Evolutionary conservation across 352 stramenopile genomes (phyloP).

Genomic region (Phytophthora cryptogea): DNA sequence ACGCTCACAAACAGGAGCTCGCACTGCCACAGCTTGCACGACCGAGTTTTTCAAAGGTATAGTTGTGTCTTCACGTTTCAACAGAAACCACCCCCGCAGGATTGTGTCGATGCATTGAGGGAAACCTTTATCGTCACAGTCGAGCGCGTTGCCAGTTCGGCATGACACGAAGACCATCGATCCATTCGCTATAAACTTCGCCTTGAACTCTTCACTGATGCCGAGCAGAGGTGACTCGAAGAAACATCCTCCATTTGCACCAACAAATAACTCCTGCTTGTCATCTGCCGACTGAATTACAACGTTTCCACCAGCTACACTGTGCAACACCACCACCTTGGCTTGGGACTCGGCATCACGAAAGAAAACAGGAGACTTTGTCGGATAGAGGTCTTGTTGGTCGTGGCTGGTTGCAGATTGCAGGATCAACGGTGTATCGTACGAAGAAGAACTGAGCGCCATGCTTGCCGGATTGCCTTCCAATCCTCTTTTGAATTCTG

Average conservation of each 20-base stretch:
- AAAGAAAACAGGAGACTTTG: constrained; percentile 9
- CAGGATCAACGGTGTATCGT: constrained; percentile 24
- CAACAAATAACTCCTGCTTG: constrained; percentile 24
- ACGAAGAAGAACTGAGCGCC: not conserved
- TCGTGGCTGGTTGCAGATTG: constrained; percentile 1
- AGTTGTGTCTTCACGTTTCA: constrained; percentile 2
- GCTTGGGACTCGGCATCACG: not conserved
- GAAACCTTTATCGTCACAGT: constrained; percentile 14
- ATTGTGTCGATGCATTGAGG: constrained; percentile 31
- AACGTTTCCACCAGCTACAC: not conserved
- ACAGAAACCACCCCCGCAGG: constrained; percentile 21
- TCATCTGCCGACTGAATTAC: constrained; percentile 23
- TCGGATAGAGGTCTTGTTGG: constrained; percentile 2
- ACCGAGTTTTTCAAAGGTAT: not conserved
- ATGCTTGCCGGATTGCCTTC: constrained; percentile 1
- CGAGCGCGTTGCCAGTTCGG: constrained; percentile 26
- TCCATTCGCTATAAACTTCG: constrained; percentile 15
- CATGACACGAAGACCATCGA: constrained; percentile 27
- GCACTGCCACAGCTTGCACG: not conserved
- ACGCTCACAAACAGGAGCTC: constrained; percentile 6
- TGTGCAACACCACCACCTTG: constrained; percentile 21
- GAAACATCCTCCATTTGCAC: constrained; percentile 23
- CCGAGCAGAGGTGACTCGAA: constrained; percentile 30
- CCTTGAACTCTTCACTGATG: constrained; percentile 29
- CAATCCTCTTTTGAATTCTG: not conserved